Evolutionary conservation across 768 basidiomycete genomes (phyloP).

Genomic region (Boletus pseudopeckii): DNA sequence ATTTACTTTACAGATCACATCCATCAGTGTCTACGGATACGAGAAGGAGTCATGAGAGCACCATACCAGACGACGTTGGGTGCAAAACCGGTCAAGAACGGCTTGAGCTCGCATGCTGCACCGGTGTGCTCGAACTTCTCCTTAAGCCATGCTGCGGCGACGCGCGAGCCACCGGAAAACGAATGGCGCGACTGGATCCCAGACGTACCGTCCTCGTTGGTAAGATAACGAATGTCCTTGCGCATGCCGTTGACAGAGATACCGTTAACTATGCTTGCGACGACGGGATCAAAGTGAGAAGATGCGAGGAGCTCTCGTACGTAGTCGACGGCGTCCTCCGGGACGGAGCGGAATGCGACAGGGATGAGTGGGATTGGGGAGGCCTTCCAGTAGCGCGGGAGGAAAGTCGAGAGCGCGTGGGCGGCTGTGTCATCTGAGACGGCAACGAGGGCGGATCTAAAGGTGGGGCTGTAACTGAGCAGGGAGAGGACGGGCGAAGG

Average conservation of each 20-base stretch:
- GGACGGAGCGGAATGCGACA: conserved; percentile 52
- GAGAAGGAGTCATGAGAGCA: not conserved
- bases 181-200: conserved; percentile 79
- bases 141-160: conserved; percentile 46
- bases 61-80: conserved; percentile 84
- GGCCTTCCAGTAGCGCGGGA: conserved; percentile 76
- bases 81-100: conserved; percentile 70
- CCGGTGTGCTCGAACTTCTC: conserved; percentile 69
- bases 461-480: conserved; percentile 37
- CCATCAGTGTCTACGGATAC: not conserved
- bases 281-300: conserved; percentile 64
- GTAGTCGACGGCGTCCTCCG: conserved; percentile 48
- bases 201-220: conserved; percentile 76
- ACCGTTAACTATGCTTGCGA: conserved; percentile 66
- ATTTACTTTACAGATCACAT: conserved; percentile 39
- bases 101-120: conserved; percentile 62
- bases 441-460: conserved; percentile 48
- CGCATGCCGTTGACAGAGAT: conserved; percentile 65
- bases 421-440: conserved; percentile 39
- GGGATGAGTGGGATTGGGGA: conserved; percentile 55
- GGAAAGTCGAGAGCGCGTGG: conserved; percentile 49
- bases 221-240: conserved; percentile 75
- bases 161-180: conserved; percentile 60
- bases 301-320: conserved; percentile 54
- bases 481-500: conserved; percentile 26